These are phyloP conservation scores for Alternaria dauci DNA, from an alignment of 2,329 filamentous ascomycete species.

Conservation along the genomic window DNA sequence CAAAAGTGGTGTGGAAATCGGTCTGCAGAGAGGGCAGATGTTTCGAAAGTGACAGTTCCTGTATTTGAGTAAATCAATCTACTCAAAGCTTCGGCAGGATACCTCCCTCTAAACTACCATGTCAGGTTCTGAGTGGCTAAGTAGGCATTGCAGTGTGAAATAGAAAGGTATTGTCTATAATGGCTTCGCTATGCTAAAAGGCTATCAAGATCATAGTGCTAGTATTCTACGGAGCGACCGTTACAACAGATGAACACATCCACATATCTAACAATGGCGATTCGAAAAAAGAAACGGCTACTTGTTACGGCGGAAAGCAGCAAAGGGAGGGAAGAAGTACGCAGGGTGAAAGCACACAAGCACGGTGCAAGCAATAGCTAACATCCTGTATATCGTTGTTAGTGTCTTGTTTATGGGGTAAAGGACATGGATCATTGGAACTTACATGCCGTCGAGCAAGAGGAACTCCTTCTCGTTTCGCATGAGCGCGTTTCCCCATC, in stretches of 20 bases:
- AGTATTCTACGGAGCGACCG: background rate
- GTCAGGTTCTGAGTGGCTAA: background rate
- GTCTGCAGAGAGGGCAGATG: background rate
- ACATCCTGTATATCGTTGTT: conserved; percentile 31
- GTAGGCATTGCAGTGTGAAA: background rate
- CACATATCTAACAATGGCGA: conserved; percentile 5
- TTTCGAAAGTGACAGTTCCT: background rate
- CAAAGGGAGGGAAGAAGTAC: conserved; percentile 41
- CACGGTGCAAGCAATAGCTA: conserved; percentile 35
- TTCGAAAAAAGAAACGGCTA: background rate
- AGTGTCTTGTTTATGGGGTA: background rate
- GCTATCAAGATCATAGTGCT: background rate
- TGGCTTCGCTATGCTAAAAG: conserved; percentile 11
- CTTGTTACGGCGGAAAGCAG: conserved; percentile 32
- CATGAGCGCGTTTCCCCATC: conserved; percentile 55
- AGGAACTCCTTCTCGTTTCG: conserved; percentile 58
- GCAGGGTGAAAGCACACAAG: conserved; percentile 39
- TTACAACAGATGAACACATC: background rate
- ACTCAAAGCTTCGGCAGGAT: background rate
- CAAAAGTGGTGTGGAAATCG: background rate
- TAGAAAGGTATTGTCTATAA: background rate
- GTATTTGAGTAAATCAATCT: background rate
- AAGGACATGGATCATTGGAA: background rate
- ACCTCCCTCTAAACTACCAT: background rate
- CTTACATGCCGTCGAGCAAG: conserved; percentile 56